Base-by-base conservation (phyloP, 176 grass and related monocot species). In the Ananas comosus region DNA sequence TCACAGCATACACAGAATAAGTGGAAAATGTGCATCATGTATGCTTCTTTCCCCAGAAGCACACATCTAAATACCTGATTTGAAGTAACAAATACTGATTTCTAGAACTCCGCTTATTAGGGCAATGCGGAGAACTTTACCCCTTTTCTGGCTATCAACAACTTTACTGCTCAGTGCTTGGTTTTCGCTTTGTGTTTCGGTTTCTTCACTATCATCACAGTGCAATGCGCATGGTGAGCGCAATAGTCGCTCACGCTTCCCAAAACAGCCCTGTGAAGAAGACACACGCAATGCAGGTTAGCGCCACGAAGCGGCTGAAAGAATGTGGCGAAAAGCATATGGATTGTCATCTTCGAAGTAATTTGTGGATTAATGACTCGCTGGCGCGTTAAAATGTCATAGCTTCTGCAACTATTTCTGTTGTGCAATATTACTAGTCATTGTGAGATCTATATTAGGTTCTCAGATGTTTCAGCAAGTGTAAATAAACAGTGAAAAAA, bases 181-280 rank as follows among this genome's bases (percentile, higher is more conserved):
- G 71, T 63, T 79, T 96, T 96, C 3, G 92, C 86, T 7, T 42
- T 42, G 4, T 69, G 66, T 7, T 42, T 42, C 33, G 71, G 66
- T 76, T 90, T 85, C 78, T 96, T 96, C 22, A 96, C 88, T 56
- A 96, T 89, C 89, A 97, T 97, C 11, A 97, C 89, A 0, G 84
- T 92, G 86, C 93, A 97, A 68, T 92, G 81, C 9, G 89, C 93
- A 27, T 92, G 93, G 9, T 97, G 93, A 11, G 81, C 71, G 12
- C 86, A 97, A 73, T 97, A 97, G 19, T 97, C 89, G 13, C 86
- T 92, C 71, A 97, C 89, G 50, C 93, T 92, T 61, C 86, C 93
- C 19, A 97, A 76, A 61, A 97, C 86, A 51, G 93, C 82, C 72
- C 89, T 97, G 74, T 48, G 19, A 18, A 4, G 83, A 64, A 48